Base-by-base conservation (phyloP, 208 protist genomes). In the Leptomonas pyrrhocoris region DNA sequence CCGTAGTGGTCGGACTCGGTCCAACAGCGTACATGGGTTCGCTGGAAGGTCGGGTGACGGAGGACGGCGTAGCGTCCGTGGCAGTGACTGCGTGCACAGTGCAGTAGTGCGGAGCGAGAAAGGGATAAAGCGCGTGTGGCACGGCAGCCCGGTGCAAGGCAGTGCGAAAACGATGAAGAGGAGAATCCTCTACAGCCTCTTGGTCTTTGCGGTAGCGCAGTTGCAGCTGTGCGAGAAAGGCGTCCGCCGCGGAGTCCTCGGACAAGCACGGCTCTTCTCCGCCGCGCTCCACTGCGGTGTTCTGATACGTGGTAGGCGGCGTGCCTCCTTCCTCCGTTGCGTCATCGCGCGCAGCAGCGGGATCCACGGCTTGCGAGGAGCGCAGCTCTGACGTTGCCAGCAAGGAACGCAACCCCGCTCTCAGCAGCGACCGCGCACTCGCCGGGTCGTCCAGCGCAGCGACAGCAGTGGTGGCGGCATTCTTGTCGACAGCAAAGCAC, bases 201-300 rank as follows among this genome's bases (percentile, higher is more conserved):
- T 36, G 16, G 2, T 58, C 34, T 31, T 30, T 27, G 19, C 23
- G 8, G 49, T 45, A 56, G 13, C 62, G 71, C 28, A 36, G 46
- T 56, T 77, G 64, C 57, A 77, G 50, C 5, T 54, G 13, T 12
- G 38, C 16, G 16, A 89, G 64, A 68, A 84, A 89, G 1, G 51
- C 36, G 2, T 72, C 54, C 59, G 68, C 49, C 3, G 28, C 54
- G 28, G 63, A 40, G n/a, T 64, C 64, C 27, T 50, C 57, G n/a
- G 71, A 38, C 8, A 40, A 30, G 34, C 34, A 38, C 3, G 34
- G n/a, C n/a, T n/a, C 38, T 0, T 25, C 25, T 59, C 2, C n/a
- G 5, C 23, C 2, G 34, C 28, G 1, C 5, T 12, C 28, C 27
- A 13, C 28, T 21, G 19, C 23, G 28, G 27, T 36, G 49, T 25